Evolutionary conservation across 331 rosid genomes (phyloP).

Genomic region (Arachis monticola): DNA sequence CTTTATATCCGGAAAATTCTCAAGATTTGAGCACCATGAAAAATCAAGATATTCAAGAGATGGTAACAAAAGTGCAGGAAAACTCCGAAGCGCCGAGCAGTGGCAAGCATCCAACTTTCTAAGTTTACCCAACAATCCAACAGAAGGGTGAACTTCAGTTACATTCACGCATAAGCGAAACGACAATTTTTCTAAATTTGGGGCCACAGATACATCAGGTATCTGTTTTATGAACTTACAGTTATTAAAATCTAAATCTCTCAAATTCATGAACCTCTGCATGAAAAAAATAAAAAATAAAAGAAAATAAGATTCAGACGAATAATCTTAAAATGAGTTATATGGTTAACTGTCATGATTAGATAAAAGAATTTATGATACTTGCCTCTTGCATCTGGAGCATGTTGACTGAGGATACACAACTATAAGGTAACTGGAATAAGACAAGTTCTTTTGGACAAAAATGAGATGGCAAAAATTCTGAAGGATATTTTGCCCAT

Average conservation of each 20-base stretch:
- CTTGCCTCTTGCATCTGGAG: not conserved
- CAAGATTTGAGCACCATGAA: not conserved
- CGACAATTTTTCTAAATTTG: constrained; percentile 22
- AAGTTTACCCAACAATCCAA: constrained; percentile 3
- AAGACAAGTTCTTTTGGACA: not conserved
- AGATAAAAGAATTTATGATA: not conserved
- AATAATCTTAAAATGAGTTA: not conserved
- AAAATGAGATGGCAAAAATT: constrained; percentile 18
- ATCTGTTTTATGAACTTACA: not conserved
- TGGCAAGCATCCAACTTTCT: not conserved
- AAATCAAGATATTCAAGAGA: not conserved
- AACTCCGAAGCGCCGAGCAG: not conserved
- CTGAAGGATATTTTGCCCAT: constrained; percentile 10
- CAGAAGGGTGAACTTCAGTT: not conserved
- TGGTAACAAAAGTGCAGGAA: not conserved
- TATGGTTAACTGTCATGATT: not conserved
- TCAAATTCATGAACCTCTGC: constrained; percentile 18
- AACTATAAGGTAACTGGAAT: not conserved
- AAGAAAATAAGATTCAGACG: not conserved
- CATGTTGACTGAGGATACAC: constrained; percentile 4
- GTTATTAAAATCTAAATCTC: not conserved
- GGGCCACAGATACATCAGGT: constrained; percentile 27
- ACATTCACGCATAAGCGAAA: not conserved
- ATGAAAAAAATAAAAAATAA: not conserved
- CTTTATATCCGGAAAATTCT: not conserved